Conservation (phyloP, 1,284 basidiomycete genomes). For the Leucoagaricus sp. region DNA sequence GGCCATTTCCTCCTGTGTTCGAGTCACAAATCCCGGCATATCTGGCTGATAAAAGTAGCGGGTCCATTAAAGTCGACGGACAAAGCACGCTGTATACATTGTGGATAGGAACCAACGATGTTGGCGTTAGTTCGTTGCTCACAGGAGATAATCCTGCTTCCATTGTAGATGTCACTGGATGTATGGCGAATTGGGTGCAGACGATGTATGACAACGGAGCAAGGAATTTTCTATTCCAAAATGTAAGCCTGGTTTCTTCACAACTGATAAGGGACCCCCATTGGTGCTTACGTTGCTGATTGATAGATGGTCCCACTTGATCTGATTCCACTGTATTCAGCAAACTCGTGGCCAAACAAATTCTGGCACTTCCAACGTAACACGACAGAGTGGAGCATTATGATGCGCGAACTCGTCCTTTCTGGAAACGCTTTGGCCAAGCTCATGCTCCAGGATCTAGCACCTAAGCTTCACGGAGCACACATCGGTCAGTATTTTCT, state of each 20-base stretch:
- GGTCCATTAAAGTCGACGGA: slow-evolving; percentile 28
- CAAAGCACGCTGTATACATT: slow-evolving; percentile 42
- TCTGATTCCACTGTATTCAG: slow-evolving; percentile 42
- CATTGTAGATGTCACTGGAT: slow-evolving; percentile 41
- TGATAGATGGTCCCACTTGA: slow-evolving; percentile 51
- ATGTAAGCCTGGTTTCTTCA: slow-evolving; percentile 41
- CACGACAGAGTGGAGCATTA: slow-evolving; percentile 49
- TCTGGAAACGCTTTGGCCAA: slow-evolving; percentile 44
- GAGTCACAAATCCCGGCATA: slow-evolving; percentile 43
- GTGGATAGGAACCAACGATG: slow-evolving; percentile 50
- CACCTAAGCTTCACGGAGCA: slow-evolving; percentile 32
- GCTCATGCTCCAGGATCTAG: slow-evolving; percentile 42
- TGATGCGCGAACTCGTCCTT: slow-evolving; percentile 44
- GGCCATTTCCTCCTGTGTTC: slow-evolving; percentile 42
- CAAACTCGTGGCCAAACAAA: slow-evolving; percentile 39
- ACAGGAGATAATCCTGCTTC: slow-evolving; percentile 26
- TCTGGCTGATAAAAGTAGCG: slow-evolving; percentile 31
- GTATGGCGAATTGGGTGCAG: slow-evolving; percentile 47
- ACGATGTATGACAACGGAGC: slow-evolving; percentile 41
- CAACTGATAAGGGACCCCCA: no score
- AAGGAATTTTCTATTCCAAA: slow-evolving; percentile 48
- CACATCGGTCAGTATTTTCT: slow-evolving; percentile 31
- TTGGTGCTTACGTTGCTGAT: background rate
- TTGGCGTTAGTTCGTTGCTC: slow-evolving; percentile 37
- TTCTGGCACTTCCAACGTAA: slow-evolving; percentile 48